Evolutionary conservation across 1,284 basidiomycete genomes (phyloP).

Genomic region (Xerocomus alliaceus): DNA sequence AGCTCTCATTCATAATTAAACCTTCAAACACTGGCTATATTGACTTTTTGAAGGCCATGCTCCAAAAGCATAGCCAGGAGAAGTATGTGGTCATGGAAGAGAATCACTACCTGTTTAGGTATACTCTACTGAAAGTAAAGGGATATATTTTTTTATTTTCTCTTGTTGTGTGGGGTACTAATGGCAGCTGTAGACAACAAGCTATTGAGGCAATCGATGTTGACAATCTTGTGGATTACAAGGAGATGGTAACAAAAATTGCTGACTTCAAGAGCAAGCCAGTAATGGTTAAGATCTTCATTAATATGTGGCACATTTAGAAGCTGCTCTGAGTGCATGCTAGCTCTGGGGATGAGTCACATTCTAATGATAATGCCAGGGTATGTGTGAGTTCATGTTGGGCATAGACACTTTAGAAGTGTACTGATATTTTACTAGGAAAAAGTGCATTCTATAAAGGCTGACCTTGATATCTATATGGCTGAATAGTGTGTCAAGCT

Average conservation of each 20-base stretch:
- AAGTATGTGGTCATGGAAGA: not conserved
- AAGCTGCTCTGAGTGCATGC: slow-evolving; percentile 11
- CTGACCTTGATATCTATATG: not conserved
- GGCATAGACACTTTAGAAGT: not conserved
- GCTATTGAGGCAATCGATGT: slow-evolving; percentile 6
- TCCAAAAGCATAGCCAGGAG: not conserved
- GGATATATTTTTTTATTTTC: not conserved
- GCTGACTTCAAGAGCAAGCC: not conserved
- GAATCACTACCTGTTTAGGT: not conserved
- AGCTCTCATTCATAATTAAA: not conserved
- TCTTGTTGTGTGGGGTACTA: not conserved
- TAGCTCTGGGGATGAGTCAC: not conserved
- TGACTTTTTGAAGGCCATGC: not conserved
- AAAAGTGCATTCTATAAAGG: not conserved
- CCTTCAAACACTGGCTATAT: not conserved
- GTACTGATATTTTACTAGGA: not conserved
- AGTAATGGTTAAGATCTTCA: not conserved
- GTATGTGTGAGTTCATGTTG: not conserved
- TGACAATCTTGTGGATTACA: slow-evolving; percentile 20
- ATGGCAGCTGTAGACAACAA: not conserved
- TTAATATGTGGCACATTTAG: slow-evolving; percentile 18
- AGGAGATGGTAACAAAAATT: slow-evolving; percentile 18
- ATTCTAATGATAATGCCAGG: no score
- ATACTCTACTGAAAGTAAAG: slow-evolving; percentile 1
- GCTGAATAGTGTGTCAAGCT: not conserved